Evolutionary conservation across 1,284 basidiomycete species (phyloP).

Genomic region (Fomitopsis palustris): DNA sequence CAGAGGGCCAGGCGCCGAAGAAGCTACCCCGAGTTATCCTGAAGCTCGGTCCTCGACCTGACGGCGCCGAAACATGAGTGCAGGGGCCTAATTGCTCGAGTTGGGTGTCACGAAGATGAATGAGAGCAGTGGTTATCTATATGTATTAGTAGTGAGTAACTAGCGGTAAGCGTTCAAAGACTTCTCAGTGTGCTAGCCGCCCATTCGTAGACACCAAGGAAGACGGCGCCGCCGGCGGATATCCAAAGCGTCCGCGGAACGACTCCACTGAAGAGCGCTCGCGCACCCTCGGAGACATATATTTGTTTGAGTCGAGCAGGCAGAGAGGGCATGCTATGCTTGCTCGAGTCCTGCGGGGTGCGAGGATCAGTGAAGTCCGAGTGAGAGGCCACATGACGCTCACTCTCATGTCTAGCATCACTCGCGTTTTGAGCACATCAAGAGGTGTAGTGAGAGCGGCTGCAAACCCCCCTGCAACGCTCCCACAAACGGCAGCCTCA

Average conservation of each 20-base stretch:
- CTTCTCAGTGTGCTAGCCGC: conserved; percentile 16
- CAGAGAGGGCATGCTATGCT: conserved; percentile 52
- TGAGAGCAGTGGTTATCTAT: not conserved
- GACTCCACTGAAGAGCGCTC: conserved; percentile 83
- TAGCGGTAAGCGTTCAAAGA: conserved; percentile 2
- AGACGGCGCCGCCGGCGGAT: conserved; percentile 94
- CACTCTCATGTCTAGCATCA: conserved; percentile 91
- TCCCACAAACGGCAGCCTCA: conserved; percentile 91
- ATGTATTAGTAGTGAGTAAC: not conserved
- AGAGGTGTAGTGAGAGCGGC: conserved; percentile 92
- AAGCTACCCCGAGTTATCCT: conserved; percentile 28
- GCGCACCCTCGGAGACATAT: conserved; percentile 68
- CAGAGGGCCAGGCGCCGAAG: conserved; percentile 14
- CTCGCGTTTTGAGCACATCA: conserved; percentile 95
- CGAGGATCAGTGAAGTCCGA: not conserved
- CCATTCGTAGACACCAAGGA: conserved; percentile 93
- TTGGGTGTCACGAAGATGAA: not conserved
- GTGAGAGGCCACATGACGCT: conserved; percentile 8
- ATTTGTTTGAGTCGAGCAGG: conserved; percentile 59
- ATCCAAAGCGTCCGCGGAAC: conserved; percentile 95
- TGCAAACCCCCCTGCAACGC: conserved; percentile 86
- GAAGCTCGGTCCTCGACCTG: conserved; percentile 21
- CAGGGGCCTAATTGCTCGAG: not conserved
- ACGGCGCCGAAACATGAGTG: not conserved
- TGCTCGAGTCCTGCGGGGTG: conserved; percentile 41